Percentiles rank a stretch among this genome's conserved stretches.
Conservation (phyloP, 306 rosid species). For the Cyamopsis tetragonoloba region DNA sequence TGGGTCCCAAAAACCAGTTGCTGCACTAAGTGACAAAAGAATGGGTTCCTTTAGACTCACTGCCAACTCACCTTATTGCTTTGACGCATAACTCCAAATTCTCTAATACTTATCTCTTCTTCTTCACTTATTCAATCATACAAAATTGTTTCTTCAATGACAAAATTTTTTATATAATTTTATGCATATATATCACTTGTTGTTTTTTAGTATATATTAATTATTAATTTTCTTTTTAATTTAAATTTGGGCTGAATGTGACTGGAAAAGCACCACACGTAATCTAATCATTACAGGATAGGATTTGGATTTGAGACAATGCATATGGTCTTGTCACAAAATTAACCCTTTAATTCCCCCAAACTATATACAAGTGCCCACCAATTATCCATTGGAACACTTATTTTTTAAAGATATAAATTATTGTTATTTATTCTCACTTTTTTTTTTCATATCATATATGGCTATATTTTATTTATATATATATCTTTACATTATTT, state of each 20-base stretch:
- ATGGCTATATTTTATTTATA: no score
- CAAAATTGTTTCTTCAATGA: no score
- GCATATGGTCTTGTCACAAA: neutral
- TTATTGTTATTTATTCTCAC: no score
- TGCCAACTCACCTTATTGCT: constrained; percentile 16
- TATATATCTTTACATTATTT: no score
- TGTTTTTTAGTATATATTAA: neutral
- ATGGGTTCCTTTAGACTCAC: neutral
- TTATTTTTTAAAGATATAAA: neutral
- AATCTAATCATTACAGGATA: neutral
- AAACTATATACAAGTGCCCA: neutral
- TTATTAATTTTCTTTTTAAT: neutral
- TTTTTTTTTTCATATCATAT: no score
- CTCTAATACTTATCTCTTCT: constrained; percentile 17
- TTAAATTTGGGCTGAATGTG: neutral
- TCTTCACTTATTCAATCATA: no score
- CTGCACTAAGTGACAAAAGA: neutral
- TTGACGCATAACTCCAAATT: neutral
- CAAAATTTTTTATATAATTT: neutral
- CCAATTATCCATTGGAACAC: no score
- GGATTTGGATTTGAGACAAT: neutral
- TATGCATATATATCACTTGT: neutral
- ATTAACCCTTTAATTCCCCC: neutral
- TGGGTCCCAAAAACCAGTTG: neutral
- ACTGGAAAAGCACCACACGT: neutral